phyloP scores from a whole-genome alignment of 2,329 filamentous ascomycete genomes.

The Periconia sp. region DNA sequence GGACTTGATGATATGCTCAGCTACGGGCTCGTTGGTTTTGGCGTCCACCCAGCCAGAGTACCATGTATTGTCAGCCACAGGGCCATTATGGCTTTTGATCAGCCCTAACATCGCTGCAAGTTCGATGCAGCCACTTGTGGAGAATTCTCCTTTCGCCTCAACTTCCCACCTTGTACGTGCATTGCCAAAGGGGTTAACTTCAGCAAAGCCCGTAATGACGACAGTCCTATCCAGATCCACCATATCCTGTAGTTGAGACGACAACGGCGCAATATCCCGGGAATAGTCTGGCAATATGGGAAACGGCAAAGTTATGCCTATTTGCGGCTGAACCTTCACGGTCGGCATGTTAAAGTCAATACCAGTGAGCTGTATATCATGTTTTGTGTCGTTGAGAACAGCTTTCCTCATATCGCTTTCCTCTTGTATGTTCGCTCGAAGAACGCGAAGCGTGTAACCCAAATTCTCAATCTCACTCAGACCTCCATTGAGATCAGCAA shows the following conservation, averaged over 20 bases:
- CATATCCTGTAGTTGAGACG: slow-evolving; percentile 93
- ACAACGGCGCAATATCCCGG: slow-evolving; percentile 82
- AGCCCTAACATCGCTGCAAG: slow-evolving; percentile 99
- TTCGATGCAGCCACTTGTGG: slow-evolving; percentile 94
- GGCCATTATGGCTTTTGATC: slow-evolving; percentile 97
- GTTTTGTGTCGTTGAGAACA: slow-evolving; percentile 94
- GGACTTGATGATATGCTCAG: slow-evolving; percentile 95
- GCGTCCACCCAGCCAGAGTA: slow-evolving; percentile 97
- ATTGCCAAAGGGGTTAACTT: slow-evolving; percentile 98
- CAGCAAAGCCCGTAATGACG: slow-evolving; percentile 93
- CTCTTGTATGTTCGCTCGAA: slow-evolving; percentile 92
- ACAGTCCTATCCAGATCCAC: slow-evolving; percentile 98
- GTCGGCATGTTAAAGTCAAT: slow-evolving; percentile 88
- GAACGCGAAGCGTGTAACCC: slow-evolving; percentile 88
- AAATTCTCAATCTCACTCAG: slow-evolving; percentile 96
- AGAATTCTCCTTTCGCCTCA: slow-evolving; percentile 96
- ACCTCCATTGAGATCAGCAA: slow-evolving; percentile 95
- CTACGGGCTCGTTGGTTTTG: slow-evolving; percentile 91
- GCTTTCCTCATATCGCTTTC: slow-evolving; percentile 91
- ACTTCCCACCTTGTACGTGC: slow-evolving; percentile 98
- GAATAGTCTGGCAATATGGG: slow-evolving; percentile 90
- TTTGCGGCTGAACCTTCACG: slow-evolving; percentile 77
- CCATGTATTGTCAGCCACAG: slow-evolving; percentile 92
- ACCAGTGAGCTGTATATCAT: slow-evolving; percentile 83
- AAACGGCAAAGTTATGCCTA: slow-evolving; percentile 98